Evolutionary conservation across 2,329 filamentous ascomycete genomes (phyloP), one percentile per base, ranked within the genome.

Genomic region (Westerdykella aurantiaca): DNA sequence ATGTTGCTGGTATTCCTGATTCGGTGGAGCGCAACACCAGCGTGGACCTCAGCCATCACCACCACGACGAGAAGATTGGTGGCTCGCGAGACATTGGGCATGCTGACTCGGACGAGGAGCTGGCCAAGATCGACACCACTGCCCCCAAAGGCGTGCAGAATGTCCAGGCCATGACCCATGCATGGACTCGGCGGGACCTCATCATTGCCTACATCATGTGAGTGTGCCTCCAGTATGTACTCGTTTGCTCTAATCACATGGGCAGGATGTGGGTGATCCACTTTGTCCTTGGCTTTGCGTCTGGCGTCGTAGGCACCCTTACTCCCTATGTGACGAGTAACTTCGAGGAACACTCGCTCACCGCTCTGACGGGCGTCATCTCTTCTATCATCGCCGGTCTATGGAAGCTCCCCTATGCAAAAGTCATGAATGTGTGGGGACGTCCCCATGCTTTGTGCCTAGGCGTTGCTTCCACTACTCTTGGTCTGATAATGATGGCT

Each of bases 401-500:
- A 29, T 63, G 59, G 54, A 69, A 69, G 46, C 60, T 72, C 3
- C 68, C 69, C 0, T 61, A 67, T 38, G 69, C 69, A 12, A 72
- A 71, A 50, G 57, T 71, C 39, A 63, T 72, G 49, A 68, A 71
- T 49, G 63, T 72, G 44, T 72, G 64, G 61, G 70, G 69, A 7
- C 59, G 70, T 10, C 63, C 66, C 0, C 52, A 66, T 37, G 69
- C 66, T 5, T 61, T 67, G 16, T 46, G 53, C 14, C 38, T 70
- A 6, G 64, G 64, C 43, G 57, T 72, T 17, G 43, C 40, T n/a
- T 56, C 47, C 33, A 59, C 54, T 16, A 48, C 57, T 29, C 42
- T 66, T 16, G 61, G 61, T 5, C 52, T 87, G 63, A 83, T 85
- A 41, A 73, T 88, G 67, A 85, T 86, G 75, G 85, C 85, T 5